A percentile compares a stretch with the other conserved stretches of the same genome.
Evolutionary conservation across 2,329 filamentous ascomycete genomes (phyloP).

Genomic region (Sclerotinia spermophila): DNA sequence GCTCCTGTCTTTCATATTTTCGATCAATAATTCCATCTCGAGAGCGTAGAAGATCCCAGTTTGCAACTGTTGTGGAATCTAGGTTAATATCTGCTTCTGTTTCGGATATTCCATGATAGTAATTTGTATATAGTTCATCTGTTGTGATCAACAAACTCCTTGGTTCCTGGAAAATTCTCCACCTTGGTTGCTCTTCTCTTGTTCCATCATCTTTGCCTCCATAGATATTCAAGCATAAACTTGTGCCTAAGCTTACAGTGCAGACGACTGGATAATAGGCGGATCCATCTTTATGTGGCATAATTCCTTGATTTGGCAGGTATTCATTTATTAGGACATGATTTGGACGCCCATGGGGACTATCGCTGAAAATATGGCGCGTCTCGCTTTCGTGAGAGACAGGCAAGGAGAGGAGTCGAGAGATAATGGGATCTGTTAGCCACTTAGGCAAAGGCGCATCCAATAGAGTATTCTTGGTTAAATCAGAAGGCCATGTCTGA

Average conservation of each 20-base stretch:
- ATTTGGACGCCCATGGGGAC: slow-evolving; percentile 75
- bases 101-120: slow-evolving; percentile 72
- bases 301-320: slow-evolving; percentile 82
- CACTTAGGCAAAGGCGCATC: slow-evolving; percentile 70
- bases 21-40: slow-evolving; percentile 47
- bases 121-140: slow-evolving; percentile 62
- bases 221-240: slow-evolving; percentile 75
- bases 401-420: slow-evolving; percentile 53
- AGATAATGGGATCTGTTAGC: slow-evolving; percentile 67
- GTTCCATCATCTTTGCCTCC: slow-evolving; percentile 59
- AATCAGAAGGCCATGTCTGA: slow-evolving; percentile 83
- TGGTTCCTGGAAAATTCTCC: slow-evolving; percentile 74
- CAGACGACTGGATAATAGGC: slow-evolving; percentile 87
- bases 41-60: slow-evolving; percentile 65
- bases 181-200: slow-evolving; percentile 48
- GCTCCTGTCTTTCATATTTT: slow-evolving; percentile 53
- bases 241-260: slow-evolving; percentile 79
- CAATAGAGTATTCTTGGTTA: slow-evolving; percentile 75
- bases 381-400: slow-evolving; percentile 34
- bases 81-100: slow-evolving; percentile 64
- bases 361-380: slow-evolving; percentile 52
- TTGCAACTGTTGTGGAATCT: slow-evolving; percentile 57
- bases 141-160: slow-evolving; percentile 75
- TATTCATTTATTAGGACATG: slow-evolving; percentile 96
- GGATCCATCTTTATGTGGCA: slow-evolving; percentile 90